Base-by-base conservation (phyloP, 2,329 filamentous ascomycete genomes). In the Pseudocercospora cruenta region DNA sequence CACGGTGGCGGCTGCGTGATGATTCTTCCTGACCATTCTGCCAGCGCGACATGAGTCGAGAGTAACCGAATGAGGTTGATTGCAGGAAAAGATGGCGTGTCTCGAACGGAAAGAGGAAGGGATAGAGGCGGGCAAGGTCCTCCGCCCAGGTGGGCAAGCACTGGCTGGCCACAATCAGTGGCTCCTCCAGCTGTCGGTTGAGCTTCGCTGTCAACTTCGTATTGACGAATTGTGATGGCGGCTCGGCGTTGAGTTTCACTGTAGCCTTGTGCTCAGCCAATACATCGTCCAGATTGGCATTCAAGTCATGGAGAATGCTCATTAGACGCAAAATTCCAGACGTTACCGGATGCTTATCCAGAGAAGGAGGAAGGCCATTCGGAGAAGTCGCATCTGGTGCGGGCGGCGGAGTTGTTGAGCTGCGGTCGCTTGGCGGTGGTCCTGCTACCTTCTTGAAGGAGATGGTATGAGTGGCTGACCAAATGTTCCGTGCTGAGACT, bases 141-240 rank as follows among this genome's bases (percentile, higher is more conserved):
- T 98, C 94, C 67, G 93, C 96, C 95, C 95, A 99, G 75, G 87
- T 93, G 3, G 95, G 95, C 43, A 99, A 84, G 77, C 95, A 99
- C 75, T 94, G 96, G 81, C 95, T 98, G 3, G 95, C 95, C 59
- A 99, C 95, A 70, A 99, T 96, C 69, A 99, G 82, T 9, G 95
- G 95, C 80, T 99, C 96, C 76, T 99, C 95, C 12, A 99, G 83
- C 78, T 99, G 96, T 28, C 95, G 90, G 76, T 99, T 99, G 64
- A 99, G 86, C 81, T 99, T 99, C 1, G 95, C 96, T 0, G 95
- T 99, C 43, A 99, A 86, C 79, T 99, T 99, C 0, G 95, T 97
- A 76, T 99, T 99, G 80, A 99, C 95, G 73, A 99, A 99, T 72
- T 98, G 94, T 2, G 94, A 90, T 55, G 96, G 80, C 0, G 94